Base-by-base conservation (phyloP, 805 yeast genomes). In the Suhomyces vadensis region DNA sequence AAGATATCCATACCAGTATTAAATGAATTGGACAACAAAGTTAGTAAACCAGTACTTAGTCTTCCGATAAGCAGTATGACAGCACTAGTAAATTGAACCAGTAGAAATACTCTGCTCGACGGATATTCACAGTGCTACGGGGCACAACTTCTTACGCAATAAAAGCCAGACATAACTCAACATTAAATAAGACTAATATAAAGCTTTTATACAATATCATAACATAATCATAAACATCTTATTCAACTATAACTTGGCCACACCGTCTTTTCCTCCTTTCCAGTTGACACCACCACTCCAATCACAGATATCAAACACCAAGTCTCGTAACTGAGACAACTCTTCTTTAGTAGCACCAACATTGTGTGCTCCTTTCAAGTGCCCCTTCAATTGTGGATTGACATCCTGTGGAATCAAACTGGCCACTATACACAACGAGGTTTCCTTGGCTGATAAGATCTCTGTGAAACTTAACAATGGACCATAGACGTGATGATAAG, bases 341-440 rank as follows among this genome's bases (percentile, higher is more conserved):
- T 85, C 85, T 41, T 82, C 86, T 22, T 61, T 56, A 7, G 85
- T 71, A 6, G 87, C 85, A 0, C 96, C 96, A 22, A 81, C 77
- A 56, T 88, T 89, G 39, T 82, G 49, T 0, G 96, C 97, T 0
- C 97, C 97, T 60, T 77, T 79, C 48, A 91, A 72, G 60, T 91
- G 97, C 0, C 97, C 97, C 64, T 88, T 87, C 52, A 91, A 72
- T 56, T 91, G 97, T 0, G 96, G 96, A 53, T 87, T 88, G 8
- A 91, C 97, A 62, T 91, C 95, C 59, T 88, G 96, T 1, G 97
- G 97, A 8, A 91, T 82, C 52, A 91, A 73, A 48, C 92, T 76
- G 0, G 95, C 83, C 13, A 91, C 78, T 2, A 91, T 80, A 24
- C 88, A 83, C 46, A 88, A 59, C 24, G 92, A 82, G 1, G 96